A percentile compares a stretch with the other conserved stretches of the same genome.
phyloP scores from a whole-genome alignment of 2,329 filamentous ascomycete genomes.

The Penicillium sumatraense region DNA sequence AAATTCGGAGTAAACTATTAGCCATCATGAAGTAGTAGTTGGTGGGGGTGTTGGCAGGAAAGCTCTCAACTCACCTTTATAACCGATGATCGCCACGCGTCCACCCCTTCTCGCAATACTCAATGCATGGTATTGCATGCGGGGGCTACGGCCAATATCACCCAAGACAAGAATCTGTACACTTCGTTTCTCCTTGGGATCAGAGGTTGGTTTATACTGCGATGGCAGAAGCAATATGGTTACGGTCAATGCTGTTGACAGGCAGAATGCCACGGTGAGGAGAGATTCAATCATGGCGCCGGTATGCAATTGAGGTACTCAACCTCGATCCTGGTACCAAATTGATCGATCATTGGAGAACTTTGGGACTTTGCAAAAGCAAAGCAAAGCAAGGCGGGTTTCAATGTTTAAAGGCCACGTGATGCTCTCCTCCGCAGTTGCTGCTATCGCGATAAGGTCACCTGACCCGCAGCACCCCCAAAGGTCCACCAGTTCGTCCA shows the following conservation, averaged over 20 bases:
- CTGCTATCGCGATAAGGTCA: neutral
- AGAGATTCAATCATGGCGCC: slow-evolving; percentile 40
- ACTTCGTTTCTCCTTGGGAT: slow-evolving; percentile 34
- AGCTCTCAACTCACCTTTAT: slow-evolving; percentile 64
- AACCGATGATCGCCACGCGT: slow-evolving; percentile 83
- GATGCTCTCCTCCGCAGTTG: too few species aligned
- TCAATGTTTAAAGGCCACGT: neutral
- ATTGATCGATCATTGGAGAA: neutral
- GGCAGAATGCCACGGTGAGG: slow-evolving; percentile 42
- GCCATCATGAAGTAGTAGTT: neutral
- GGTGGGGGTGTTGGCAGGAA: neutral
- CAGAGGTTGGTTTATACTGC: slow-evolving; percentile 49
- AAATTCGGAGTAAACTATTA: neutral
- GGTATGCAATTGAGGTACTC: neutral
- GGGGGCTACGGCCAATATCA: slow-evolving; percentile 92
- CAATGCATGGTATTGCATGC: slow-evolving; percentile 97
- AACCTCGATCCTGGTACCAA: neutral
- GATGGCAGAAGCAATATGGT: slow-evolving; percentile 59
- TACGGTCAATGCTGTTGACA: slow-evolving; percentile 56
- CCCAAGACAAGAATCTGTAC: slow-evolving; percentile 90
- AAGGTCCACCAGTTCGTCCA: neutral
- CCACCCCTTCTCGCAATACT: slow-evolving; percentile 85
- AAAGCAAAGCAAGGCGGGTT: neutral
- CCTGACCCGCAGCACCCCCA: neutral
- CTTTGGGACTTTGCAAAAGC: too few species aligned